Evolutionary conservation across 2,329 filamentous ascomycete genomes (phyloP).

Genomic region (Fusarium clavum): DNA sequence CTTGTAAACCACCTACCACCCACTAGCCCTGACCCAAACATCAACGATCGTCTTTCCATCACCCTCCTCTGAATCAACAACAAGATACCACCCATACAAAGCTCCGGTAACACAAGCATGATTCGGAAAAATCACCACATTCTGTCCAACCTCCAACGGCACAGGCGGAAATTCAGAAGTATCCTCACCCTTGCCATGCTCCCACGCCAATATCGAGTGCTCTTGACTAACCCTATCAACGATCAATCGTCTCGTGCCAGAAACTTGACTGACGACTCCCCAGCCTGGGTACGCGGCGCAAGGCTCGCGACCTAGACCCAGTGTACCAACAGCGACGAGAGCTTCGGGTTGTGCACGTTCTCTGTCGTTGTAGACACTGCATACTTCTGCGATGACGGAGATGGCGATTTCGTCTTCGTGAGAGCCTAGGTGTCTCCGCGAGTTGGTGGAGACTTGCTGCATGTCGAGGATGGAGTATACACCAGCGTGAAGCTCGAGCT

Average conservation of each 20-base stretch:
- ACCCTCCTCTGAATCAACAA: conserved; percentile 54
- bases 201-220: conserved; percentile 69
- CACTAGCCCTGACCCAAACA: conserved; percentile 70
- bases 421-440: conserved; percentile 39
- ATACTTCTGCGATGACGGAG: conserved; percentile 69
- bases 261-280: conserved; percentile 64
- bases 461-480: conserved; percentile 74
- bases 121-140: conserved; percentile 67
- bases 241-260: conserved; percentile 55
- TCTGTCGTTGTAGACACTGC: conserved; percentile 65
- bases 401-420: conserved; percentile 64
- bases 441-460: conserved; percentile 71
- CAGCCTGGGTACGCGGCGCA: conserved; percentile 70
- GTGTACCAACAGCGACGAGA: conserved; percentile 66
- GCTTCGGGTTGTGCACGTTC: conserved; percentile 58
- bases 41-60: conserved; percentile 60
- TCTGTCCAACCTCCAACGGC: conserved; percentile 59
- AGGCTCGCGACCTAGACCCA: conserved; percentile 71
- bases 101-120: conserved; percentile 73
- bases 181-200: conserved; percentile 28
- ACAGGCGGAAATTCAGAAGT: conserved; percentile 33
- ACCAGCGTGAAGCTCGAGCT: conserved; percentile 71
- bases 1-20: conserved; percentile 50
- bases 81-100: conserved; percentile 70
- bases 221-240: conserved; percentile 73